These are phyloP conservation scores for Penium margaritaceum DNA, from an alignment of 139 green algal genomes.

Conservation along the genomic window DNA sequence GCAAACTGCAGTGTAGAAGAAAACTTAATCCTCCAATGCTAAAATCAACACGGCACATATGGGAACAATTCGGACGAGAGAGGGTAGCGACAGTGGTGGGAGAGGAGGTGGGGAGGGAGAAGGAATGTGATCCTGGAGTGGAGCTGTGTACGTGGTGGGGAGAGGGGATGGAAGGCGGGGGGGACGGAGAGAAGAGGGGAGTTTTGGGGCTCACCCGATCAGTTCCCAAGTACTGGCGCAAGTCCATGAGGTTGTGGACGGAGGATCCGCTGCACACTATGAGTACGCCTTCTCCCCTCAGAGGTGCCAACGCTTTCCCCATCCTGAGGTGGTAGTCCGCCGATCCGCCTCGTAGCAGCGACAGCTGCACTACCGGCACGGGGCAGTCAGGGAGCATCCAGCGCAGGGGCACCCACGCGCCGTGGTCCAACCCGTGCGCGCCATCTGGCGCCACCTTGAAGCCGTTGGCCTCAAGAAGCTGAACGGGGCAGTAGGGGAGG, in stretches of 20 bases:
- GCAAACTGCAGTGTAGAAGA: too few relatives aligned
- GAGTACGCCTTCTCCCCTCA: conserved; percentile 67
- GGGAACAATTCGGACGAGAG: too few relatives aligned
- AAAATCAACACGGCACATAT: too few relatives aligned
- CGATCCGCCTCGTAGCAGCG: conserved; percentile 39
- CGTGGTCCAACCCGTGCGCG: conserved; percentile 64
- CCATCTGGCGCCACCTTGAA: conserved; percentile 49
- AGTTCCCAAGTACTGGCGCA: conserved; percentile 8
- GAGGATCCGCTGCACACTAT: conserved; percentile 48
- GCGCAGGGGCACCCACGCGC: conserved; percentile 67
- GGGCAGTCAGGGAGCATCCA: conserved; percentile 59
- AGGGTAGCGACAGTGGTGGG: too few relatives aligned
- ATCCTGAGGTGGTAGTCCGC: conserved; percentile 53
- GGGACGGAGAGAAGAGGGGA: too few relatives aligned
- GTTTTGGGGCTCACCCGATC: background rate
- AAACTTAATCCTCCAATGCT: too few relatives aligned
- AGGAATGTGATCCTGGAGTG: too few relatives aligned
- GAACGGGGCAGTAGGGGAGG: too few relatives aligned
- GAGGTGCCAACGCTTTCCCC: conserved; percentile 60
- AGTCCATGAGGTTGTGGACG: conserved; percentile 38
- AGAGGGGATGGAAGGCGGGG: too few relatives aligned
- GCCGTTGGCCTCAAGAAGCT: conserved; percentile 52
- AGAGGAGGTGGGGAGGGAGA: too few relatives aligned
- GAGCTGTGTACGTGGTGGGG: too few relatives aligned
- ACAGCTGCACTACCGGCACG: conserved; percentile 64